phyloP scores from a whole-genome alignment of 495 filamentous ascomycete species.

The Xeromyces bisporus region DNA sequence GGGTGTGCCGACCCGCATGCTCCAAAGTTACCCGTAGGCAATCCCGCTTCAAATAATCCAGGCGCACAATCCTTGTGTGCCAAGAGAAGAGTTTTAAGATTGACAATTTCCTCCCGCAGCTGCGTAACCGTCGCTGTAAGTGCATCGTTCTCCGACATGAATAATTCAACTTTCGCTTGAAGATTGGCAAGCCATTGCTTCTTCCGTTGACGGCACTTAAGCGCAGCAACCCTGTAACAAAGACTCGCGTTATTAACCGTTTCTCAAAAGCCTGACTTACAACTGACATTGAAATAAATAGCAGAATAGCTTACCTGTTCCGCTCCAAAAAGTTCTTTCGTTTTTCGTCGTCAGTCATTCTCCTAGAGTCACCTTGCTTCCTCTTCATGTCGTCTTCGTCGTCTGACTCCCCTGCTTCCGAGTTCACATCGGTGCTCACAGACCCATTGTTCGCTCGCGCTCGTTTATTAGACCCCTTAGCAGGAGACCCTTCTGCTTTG shows the following conservation, averaged over 20 bases:
- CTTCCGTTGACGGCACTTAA: constrained; percentile 96
- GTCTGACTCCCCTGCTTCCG: constrained; percentile 38
- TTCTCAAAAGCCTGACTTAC: neutral
- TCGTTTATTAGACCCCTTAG: constrained; percentile 58
- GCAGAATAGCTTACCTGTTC: constrained; percentile 55
- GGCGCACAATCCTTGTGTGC: constrained; percentile 97
- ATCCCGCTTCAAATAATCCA: no score
- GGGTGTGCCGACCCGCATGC: no score
- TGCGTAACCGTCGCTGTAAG: constrained; percentile 67
- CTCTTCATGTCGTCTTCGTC: constrained; percentile 38
- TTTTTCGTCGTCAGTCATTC: constrained; percentile 99
- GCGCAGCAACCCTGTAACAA: constrained; percentile 63
- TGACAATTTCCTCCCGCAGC: constrained; percentile 85
- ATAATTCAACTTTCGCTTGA: constrained; percentile 87
- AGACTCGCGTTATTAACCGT: neutral
- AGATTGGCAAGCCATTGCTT: constrained; percentile 98
- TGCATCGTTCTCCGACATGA: constrained; percentile 75
- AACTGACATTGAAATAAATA: no score
- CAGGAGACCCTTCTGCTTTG: constrained; percentile 60
- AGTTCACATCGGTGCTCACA: constrained; percentile 32
- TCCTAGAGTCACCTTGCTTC: constrained; percentile 37
- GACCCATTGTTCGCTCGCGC: constrained; percentile 40
- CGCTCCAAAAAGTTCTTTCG: constrained; percentile 93
- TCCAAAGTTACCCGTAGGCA: no score
- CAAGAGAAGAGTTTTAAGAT: constrained; percentile 80